Evolutionary conservation across 2,329 filamentous ascomycete species (phyloP).

Genomic region (Rachicladosporium sp.): DNA sequence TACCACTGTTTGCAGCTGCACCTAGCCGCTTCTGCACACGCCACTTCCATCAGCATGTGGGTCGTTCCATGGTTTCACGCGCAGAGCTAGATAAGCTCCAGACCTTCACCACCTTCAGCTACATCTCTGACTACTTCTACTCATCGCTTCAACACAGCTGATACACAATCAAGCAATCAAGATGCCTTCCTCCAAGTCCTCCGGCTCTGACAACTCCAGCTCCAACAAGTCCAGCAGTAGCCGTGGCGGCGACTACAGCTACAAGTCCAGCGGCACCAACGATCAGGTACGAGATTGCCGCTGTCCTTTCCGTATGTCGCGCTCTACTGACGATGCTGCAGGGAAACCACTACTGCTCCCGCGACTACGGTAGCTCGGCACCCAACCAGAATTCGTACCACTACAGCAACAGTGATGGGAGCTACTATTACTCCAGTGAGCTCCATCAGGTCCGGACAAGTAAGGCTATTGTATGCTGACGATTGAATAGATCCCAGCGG

Average conservation of each 20-base stretch:
- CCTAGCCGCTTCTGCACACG: no score
- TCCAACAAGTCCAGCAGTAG: conserved; percentile 5
- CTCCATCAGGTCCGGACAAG: conserved; percentile 5
- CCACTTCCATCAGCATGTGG: no score
- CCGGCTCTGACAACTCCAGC: conserved; percentile 4
- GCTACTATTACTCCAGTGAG: conserved; percentile 62
- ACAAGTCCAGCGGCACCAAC: conserved; percentile 46
- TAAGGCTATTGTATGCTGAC: conserved; percentile 31
- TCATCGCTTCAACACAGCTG: no score
- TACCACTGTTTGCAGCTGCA: no score
- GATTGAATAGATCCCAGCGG: conserved; percentile 41
- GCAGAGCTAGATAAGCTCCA: no score
- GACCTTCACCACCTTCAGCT: no score
- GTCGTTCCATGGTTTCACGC: no score
- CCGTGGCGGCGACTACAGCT: conserved; percentile 22
- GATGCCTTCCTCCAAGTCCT: conserved; percentile 3
- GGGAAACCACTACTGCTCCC: conserved; percentile 57
- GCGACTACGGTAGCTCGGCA: conserved; percentile 48
- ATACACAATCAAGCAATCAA: background rate
- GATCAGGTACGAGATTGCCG: conserved; percentile 36
- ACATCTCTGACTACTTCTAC: no score
- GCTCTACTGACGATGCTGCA: conserved; percentile 17
- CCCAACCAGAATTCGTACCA: conserved; percentile 51
- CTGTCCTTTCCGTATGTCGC: no score
- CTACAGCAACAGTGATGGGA: conserved; percentile 51